phyloP scores from a whole-genome alignment of 441 rosid species.

The Lagerstroemia fauriei region DNA sequence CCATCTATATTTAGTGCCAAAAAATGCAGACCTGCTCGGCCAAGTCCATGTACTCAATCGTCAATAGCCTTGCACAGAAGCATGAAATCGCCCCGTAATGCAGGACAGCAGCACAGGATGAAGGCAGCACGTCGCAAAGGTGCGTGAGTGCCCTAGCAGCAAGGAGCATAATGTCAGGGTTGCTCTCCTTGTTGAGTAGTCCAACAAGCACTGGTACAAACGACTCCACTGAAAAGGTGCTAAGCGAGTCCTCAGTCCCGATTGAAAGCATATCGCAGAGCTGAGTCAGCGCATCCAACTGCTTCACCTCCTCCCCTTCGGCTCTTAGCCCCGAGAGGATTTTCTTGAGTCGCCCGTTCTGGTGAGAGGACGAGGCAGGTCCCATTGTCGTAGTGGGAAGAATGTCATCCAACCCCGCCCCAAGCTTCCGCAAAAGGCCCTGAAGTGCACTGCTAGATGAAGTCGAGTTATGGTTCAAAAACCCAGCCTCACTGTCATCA shows the following conservation, averaged over 20 bases:
- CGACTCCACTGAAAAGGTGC: conserved; percentile 93
- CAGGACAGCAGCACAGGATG: conserved; percentile 97
- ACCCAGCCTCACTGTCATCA: conserved; percentile 74
- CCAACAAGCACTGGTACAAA: conserved; percentile 92
- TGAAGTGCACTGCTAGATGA: conserved; percentile 96
- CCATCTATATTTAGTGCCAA: background rate
- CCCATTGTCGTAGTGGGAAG: conserved; percentile 66
- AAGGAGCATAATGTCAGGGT: conserved; percentile 94
- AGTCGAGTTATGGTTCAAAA: conserved; percentile 81
- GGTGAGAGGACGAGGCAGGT: conserved; percentile 81
- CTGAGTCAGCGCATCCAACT: conserved; percentile 95
- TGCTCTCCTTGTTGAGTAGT: conserved; percentile 84
- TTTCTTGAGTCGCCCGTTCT: conserved; percentile 83
- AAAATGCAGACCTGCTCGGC: conserved; percentile 83
- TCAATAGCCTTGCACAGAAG: conserved; percentile 86
- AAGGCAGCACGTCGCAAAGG: conserved; percentile 93
- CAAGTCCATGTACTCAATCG: conserved; percentile 97
- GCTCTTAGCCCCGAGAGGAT: conserved; percentile 84
- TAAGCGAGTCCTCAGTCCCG: conserved; percentile 92
- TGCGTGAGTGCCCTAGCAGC: conserved; percentile 98
- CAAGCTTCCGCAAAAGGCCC: conserved; percentile 87
- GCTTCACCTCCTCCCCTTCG: conserved; percentile 94
- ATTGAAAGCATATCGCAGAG: conserved; percentile 92
- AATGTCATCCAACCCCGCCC: conserved; percentile 92
- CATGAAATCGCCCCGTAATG: conserved; percentile 93